Conservation (phyloP, 2,329 filamentous ascomycete species). For the Ophiocordyceps camponoti-leonardi region DNA sequence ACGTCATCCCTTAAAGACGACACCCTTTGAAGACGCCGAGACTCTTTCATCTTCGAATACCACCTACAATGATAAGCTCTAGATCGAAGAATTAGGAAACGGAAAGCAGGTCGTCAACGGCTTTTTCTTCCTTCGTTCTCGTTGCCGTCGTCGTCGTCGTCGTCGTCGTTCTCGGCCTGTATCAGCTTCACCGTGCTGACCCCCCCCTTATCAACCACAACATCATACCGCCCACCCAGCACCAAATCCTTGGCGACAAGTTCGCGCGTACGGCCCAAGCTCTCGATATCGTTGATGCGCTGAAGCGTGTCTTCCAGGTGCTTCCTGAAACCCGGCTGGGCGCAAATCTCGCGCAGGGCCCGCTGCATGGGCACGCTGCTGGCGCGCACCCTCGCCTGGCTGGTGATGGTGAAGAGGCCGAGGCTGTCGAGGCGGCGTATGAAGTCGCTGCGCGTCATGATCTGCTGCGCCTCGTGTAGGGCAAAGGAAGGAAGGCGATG, state of each 20-base stretch:
- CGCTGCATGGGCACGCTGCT: conserved; percentile 93
- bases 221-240: conserved; percentile 62
- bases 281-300: conserved; percentile 85
- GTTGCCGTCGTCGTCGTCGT: not conserved
- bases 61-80: too few relatives aligned
- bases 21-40: too few relatives aligned
- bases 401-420: conserved; percentile 91
- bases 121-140: not conserved
- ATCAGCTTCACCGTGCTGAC: conserved; percentile 25
- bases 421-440: conserved; percentile 83
- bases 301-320: conserved; percentile 69
- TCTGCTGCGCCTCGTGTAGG: conserved; percentile 68
- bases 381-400: conserved; percentile 69
- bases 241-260: conserved; percentile 91
- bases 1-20: too few relatives aligned
- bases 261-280: conserved; percentile 81
- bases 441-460: conserved; percentile 94
- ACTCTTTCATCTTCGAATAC: too few relatives aligned
- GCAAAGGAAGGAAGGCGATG: conserved; percentile 68
- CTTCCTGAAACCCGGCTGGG: conserved; percentile 58
- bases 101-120: too few relatives aligned
- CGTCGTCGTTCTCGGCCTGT: conserved; percentile 18
- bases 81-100: too few relatives aligned
- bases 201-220: conserved; percentile 32
- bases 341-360: conserved; percentile 74